These are phyloP conservation scores for Chenopodium formosanum DNA, from an alignment of 148 eudicot species.

Conservation along the genomic window DNA sequence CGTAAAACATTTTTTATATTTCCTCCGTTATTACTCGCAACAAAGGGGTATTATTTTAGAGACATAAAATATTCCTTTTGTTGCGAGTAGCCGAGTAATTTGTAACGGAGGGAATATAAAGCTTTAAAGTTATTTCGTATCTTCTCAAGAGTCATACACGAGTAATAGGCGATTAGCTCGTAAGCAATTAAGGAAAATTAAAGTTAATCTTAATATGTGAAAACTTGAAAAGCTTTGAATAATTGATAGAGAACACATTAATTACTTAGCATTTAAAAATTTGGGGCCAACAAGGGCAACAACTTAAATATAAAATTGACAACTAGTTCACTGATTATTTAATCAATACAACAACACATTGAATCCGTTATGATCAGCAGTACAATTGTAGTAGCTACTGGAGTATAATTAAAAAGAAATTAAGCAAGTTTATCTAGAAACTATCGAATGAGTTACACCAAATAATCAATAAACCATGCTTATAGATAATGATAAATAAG, in stretches of 20 bases:
- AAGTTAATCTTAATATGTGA: too few species aligned
- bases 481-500: background rate
- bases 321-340: background rate
- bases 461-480: conserved; percentile 15
- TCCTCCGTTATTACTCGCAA: too few species aligned
- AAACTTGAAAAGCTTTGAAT: background rate
- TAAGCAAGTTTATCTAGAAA: conserved; percentile 1
- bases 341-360: too few species aligned
- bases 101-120: too few species aligned
- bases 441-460: background rate
- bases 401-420: background rate
- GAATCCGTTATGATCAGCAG: background rate
- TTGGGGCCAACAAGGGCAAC: background rate
- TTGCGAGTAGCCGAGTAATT: too few species aligned
- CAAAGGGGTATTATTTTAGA: too few species aligned
- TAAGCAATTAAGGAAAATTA: too few species aligned
- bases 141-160: too few species aligned
- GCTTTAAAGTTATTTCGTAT: too few species aligned
- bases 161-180: too few species aligned
- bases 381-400: background rate
- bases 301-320: background rate
- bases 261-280: background rate
- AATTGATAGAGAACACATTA: background rate
- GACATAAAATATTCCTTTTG: too few species aligned
- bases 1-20: too few species aligned